Percentiles rank a stretch among this genome's conserved stretches.
These are phyloP conservation scores for Clitocybe nebularis DNA, from an alignment of 1,284 basidiomycete species.

Conservation along the genomic window DNA sequence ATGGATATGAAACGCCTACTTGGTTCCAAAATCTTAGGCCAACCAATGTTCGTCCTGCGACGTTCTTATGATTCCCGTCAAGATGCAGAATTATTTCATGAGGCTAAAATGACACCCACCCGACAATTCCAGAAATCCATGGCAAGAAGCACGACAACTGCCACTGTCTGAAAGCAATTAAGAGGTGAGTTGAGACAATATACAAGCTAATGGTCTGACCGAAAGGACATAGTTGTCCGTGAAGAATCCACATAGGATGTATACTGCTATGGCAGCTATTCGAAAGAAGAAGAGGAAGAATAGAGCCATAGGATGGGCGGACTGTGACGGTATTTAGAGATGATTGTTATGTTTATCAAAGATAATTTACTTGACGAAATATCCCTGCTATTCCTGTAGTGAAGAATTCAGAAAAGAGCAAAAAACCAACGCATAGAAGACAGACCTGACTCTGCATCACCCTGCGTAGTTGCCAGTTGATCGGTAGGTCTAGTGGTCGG, in stretches of 20 bases:
- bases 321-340: conserved; percentile 36
- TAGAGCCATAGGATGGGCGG: conserved; percentile 80
- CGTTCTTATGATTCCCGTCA: conserved; percentile 55
- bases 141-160: conserved; percentile 86
- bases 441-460: conserved; percentile 71
- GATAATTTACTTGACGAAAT: conserved; percentile 58
- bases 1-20: conserved; percentile 36
- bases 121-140: conserved; percentile 98
- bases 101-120: conserved; percentile 39
- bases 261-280: conserved; percentile 79
- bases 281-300: conserved; percentile 87
- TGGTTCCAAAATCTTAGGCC: conserved; percentile 97
- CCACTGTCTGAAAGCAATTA: conserved; percentile 63
- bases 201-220: conserved; percentile 41
- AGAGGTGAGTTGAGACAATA: not conserved
- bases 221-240: conserved; percentile 88
- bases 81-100: conserved; percentile 1
- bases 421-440: conserved; percentile 1
- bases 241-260: conserved; percentile 84
- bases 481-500: conserved; percentile 47
- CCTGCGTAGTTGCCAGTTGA: conserved; percentile 47
- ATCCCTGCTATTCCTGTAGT: conserved; percentile 67
- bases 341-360: not conserved
- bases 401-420: conserved; percentile 3
- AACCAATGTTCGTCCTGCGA: conserved; percentile 86